A percentile compares a stretch with the other conserved stretches of the same genome.
phyloP scores from a whole-genome alignment of 257 asterid species.

The Petunia secreta region DNA sequence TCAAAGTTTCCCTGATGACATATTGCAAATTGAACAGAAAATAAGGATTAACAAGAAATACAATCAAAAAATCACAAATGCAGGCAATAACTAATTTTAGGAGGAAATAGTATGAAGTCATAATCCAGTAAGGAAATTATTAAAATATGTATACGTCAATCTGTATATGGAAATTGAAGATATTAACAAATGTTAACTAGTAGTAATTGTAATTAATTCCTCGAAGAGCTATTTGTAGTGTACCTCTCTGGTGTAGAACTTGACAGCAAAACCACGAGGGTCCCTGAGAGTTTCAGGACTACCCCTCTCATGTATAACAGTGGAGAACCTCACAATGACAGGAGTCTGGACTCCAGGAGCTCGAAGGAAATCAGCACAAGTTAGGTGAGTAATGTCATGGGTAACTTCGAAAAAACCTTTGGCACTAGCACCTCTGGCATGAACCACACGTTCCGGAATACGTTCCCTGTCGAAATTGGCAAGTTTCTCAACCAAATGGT shows the following conservation, averaged over 20 bases:
- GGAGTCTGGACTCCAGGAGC: conserved; percentile 49
- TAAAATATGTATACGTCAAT: background rate
- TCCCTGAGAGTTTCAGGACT: conserved; percentile 48
- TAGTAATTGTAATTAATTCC: background rate
- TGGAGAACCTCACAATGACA: conserved; percentile 45
- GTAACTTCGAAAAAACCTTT: conserved; percentile 49
- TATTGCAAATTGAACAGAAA: background rate
- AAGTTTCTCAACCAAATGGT: conserved; percentile 50
- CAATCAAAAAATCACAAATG: background rate
- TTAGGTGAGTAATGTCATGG: conserved; percentile 40
- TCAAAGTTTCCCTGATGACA: conserved; percentile 44
- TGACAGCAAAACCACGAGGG: conserved; percentile 49
- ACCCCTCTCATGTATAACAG: conserved; percentile 47
- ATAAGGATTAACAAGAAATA: background rate
- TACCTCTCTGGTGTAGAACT: conserved; percentile 54
- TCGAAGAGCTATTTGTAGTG: background rate
- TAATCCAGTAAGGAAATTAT: background rate
- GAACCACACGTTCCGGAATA: conserved; percentile 49
- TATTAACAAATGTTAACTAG: background rate
- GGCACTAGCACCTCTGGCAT: conserved; percentile 53
- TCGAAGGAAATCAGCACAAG: conserved; percentile 50
- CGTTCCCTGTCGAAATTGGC: conserved; percentile 49
- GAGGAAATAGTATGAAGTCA: background rate
- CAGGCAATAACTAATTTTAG: background rate
- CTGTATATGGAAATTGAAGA: conserved; percentile 21